Percentiles rank a stretch among this genome's conserved stretches.
phyloP scores from a whole-genome alignment of 352 stramenopile species.

The Aphanomyces stellatus region DNA sequence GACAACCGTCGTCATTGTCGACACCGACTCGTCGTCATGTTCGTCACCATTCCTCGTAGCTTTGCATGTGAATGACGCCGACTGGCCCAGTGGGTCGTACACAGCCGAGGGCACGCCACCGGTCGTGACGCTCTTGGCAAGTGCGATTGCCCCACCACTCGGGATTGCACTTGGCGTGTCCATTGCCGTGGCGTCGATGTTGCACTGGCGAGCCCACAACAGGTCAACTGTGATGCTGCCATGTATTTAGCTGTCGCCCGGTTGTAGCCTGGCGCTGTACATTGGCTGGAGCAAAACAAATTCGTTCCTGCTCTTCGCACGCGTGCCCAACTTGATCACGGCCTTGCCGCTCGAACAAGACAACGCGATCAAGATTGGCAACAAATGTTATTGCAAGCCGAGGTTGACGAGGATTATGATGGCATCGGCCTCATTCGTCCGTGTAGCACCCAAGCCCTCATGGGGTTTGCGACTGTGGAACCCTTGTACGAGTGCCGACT shows the following conservation, averaged over 20 bases:
- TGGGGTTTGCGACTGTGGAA: background rate
- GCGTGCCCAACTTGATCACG: slow-evolving; percentile 9
- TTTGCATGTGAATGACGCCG: background rate
- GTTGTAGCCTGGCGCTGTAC: background rate
- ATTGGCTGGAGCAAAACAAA: background rate
- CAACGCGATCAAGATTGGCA: slow-evolving; percentile 13
- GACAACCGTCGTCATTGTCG: background rate
- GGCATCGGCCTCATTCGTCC: background rate
- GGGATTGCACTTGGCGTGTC: background rate
- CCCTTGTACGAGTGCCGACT: background rate
- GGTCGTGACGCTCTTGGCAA: background rate
- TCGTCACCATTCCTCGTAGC: background rate
- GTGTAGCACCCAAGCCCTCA: slow-evolving; percentile 12
- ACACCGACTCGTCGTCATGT: background rate
- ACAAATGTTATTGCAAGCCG: slow-evolving; percentile 6
- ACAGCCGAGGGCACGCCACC: background rate
- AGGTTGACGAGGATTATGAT: background rate
- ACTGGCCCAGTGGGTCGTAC: slow-evolving; percentile 1
- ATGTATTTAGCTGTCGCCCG: too few relatives aligned
- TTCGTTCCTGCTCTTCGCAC: background rate
- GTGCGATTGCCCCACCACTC: background rate
- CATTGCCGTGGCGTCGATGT: background rate
- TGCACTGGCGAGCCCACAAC: too few relatives aligned
- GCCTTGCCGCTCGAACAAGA: background rate
- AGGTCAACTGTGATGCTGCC: too few relatives aligned